Evolutionary conservation across 352 stramenopile genomes (phyloP), one percentile per base, ranked within the genome.

Genomic region (Phytophthora cactorum): DNA sequence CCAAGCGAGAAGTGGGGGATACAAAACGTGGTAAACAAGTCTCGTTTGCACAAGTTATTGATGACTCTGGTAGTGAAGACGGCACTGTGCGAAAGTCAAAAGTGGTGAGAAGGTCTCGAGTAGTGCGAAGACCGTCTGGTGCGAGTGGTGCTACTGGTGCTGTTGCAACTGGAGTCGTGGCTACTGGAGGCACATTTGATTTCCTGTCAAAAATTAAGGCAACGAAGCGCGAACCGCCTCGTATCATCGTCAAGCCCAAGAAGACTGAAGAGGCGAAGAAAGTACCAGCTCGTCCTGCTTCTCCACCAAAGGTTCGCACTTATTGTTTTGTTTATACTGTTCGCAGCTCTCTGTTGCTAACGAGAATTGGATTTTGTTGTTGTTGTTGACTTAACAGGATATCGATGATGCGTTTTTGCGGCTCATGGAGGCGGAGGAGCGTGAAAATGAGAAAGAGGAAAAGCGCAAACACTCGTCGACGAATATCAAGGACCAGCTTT

Each of bases 161-260:
- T 10, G 77, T 86, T 53, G 75, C 75, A 39, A 89, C 86, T 43
- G 88, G 88, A 25, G 71, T 87, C 5, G 88, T 96, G 25, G 88
- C 86, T 10, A 90, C 80, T 56, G 88, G 88, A 22, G 84, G 86
- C 0, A 93, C 88, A 38, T 92, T 96, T 62, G 88, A 96, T 57
- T 96, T 96, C 29, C 56, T 96, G 56, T 89, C 82, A n/a, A 96
- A 92, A 70, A 93, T 96, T 34, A 81, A 69, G 17, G 65, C 66
- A 45, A 73, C 62, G 34, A 82, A 77, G 50, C 72, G 55, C 46
- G 57, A 74, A 15, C 31, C 47, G 32, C 32, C 49, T 56, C 51
- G 64, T 32, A 32, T 36, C 4, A 68, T 29, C 29, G 25, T 55
- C 7, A 72, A 76, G 29, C 22, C 36, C 10, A 66, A 68, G 12